Percentiles rank a stretch among this genome's conserved stretches.
Evolutionary conservation across 495 filamentous ascomycete species (phyloP).

Genomic region (Podospora appendiculata): DNA sequence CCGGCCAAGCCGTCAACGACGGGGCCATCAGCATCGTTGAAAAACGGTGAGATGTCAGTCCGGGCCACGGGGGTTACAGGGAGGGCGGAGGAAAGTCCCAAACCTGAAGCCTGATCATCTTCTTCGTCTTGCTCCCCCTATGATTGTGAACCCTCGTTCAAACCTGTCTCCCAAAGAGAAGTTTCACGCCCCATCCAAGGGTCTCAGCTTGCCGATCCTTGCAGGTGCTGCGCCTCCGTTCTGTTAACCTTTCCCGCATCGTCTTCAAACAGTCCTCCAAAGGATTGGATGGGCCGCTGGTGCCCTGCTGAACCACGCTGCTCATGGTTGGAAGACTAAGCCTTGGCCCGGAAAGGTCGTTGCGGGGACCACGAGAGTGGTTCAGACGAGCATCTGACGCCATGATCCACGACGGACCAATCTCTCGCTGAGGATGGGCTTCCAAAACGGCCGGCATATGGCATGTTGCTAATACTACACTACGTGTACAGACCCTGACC

Average conservation of each 20-base stretch:
- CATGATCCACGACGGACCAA: constrained; percentile 29
- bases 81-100: not conserved
- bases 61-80: constrained; percentile 17
- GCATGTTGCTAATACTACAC: constrained; percentile 13
- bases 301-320: not conserved
- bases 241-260: constrained; percentile 1
- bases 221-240: constrained; percentile 17
- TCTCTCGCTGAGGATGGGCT: constrained; percentile 22
- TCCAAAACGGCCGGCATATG: constrained; percentile 23
- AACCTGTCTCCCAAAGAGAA: constrained; percentile 7
- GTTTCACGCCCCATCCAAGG: constrained; percentile 26
- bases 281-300: constrained; percentile 11
- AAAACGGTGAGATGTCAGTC: constrained; percentile 21
- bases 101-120: no score
- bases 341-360: constrained; percentile 15
- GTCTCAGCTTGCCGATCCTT: constrained; percentile 34
- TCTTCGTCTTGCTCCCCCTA: no score
- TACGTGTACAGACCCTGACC: constrained; percentile 3
- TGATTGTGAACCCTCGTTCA: no score
- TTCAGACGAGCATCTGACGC: constrained; percentile 33
- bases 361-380: constrained; percentile 25
- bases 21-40: not conserved
- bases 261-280: not conserved
- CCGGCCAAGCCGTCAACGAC: not conserved
- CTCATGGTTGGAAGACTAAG: constrained; percentile 2